Conservation (phyloP, 345 rosid species). For the Salix caprea region DNA sequence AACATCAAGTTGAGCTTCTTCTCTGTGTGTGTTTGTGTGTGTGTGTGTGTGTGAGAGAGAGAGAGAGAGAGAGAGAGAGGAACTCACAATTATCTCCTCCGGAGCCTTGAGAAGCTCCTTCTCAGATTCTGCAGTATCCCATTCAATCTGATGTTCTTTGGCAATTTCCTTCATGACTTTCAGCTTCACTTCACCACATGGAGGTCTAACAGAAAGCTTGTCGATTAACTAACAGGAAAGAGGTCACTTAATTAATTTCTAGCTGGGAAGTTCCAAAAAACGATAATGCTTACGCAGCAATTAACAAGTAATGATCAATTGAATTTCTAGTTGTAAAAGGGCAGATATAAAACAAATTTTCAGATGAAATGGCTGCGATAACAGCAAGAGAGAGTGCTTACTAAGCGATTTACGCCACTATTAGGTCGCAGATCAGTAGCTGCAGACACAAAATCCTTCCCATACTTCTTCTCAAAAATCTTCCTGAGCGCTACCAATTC, state of each 20-base stretch:
- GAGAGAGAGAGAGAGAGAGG: slow-evolving; percentile 13
- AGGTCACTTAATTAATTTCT: neutral
- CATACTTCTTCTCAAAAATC: slow-evolving; percentile 78
- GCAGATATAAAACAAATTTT: no score
- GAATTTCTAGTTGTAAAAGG: neutral
- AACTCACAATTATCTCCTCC: slow-evolving; percentile 62
- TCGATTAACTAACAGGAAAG: slow-evolving; percentile 56
- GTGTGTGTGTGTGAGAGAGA: neutral
- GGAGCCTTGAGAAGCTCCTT: slow-evolving; percentile 82
- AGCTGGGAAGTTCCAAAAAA: neutral
- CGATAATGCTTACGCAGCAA: neutral
- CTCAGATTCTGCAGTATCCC: slow-evolving; percentile 88
- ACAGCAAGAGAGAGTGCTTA: slow-evolving; percentile 11
- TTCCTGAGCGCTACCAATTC: slow-evolving; percentile 58
- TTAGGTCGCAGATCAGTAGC: slow-evolving; percentile 76
- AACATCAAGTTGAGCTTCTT: no score
- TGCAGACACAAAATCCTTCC: slow-evolving; percentile 83
- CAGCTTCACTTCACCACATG: slow-evolving; percentile 66
- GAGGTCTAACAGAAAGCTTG: slow-evolving; percentile 85
- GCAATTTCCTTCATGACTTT: slow-evolving; percentile 86
- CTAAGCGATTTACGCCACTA: slow-evolving; percentile 83
- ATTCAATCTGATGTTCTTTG: slow-evolving; percentile 68
- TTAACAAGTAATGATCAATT: neutral
- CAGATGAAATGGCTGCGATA: neutral
- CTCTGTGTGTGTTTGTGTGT: no score